Percentiles rank a stretch among this genome's conserved stretches.
Evolutionary conservation across 164 flowering plant species (phyloP).

Genomic region (Protea cynaroides): DNA sequence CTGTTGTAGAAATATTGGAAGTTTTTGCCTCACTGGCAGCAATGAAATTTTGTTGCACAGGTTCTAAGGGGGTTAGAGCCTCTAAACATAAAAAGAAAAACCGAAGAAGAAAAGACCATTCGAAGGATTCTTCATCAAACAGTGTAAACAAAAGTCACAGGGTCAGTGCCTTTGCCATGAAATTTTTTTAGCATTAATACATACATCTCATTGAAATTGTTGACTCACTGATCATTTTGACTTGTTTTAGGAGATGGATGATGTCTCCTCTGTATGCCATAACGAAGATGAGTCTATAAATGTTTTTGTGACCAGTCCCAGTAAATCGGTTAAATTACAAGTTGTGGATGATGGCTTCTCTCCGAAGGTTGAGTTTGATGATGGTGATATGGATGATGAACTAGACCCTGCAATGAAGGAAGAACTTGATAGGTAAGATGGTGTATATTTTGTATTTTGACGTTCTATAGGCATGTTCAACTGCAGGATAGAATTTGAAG

Average conservation of each 20-base stretch:
- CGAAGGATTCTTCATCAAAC: slow-evolving; percentile 36
- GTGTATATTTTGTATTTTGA: neutral
- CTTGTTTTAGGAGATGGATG: slow-evolving; percentile 36
- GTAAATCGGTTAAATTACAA: slow-evolving; percentile 25
- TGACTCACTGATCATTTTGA: neutral
- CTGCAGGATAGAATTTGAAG: neutral
- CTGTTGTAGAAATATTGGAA: too few species aligned
- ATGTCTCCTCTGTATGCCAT: slow-evolving; percentile 19
- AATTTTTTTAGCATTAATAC: neutral
- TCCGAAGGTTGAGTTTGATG: slow-evolving; percentile 59
- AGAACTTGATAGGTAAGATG: slow-evolving; percentile 70
- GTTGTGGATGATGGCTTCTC: slow-evolving; percentile 26
- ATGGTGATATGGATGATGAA: slow-evolving; percentile 66
- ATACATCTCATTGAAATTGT: neutral
- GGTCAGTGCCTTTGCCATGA: slow-evolving; percentile 18
- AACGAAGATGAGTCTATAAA: slow-evolving; percentile 17
- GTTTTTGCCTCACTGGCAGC: neutral
- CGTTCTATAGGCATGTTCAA: neutral
- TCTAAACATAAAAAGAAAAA: slow-evolving; percentile 78
- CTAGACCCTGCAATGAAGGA: slow-evolving; percentile 78
- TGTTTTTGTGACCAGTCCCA: slow-evolving; percentile 22
- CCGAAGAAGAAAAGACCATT: slow-evolving; percentile 66
- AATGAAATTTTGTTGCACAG: slow-evolving; percentile 27
- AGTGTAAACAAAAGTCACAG: slow-evolving; percentile 21
- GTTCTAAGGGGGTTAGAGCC: slow-evolving; percentile 44